Percentiles rank a stretch among this genome's conserved stretches.
Conservation (phyloP, 305 asterid species). For the Solanum hybrid region DNA sequence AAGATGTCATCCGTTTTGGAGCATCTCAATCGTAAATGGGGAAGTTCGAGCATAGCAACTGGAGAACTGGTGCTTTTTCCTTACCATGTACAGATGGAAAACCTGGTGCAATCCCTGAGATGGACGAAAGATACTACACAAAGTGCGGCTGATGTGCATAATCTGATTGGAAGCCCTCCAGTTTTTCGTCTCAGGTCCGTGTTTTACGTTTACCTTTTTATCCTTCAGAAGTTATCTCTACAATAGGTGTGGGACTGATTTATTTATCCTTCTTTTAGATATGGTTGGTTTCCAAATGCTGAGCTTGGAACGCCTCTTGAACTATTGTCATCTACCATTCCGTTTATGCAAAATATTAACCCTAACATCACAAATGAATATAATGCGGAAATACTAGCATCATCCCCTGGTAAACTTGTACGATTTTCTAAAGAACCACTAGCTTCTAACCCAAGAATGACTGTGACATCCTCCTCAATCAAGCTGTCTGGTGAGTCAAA, state of each 20-base stretch:
- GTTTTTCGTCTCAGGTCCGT: conserved; percentile 84
- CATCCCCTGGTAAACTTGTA: conserved; percentile 13
- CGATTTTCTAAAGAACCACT: conserved; percentile 16
- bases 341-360: conserved; percentile 21
- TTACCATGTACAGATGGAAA: conserved; percentile 54
- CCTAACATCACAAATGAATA: conserved; percentile 21
- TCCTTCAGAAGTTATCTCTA: neutral
- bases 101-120: conserved; percentile 53
- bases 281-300: conserved; percentile 81
- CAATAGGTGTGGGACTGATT: conserved; percentile 2
- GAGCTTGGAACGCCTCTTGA: conserved; percentile 44
- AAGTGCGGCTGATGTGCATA: conserved; percentile 78
- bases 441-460: conserved; percentile 21
- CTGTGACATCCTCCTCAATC: conserved; percentile 21
- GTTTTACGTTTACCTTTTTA: neutral
- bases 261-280: conserved; percentile 32
- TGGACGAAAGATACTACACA: conserved; percentile 82
- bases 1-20: conserved; percentile 84
- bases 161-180: conserved; percentile 64
- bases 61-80: conserved; percentile 78
- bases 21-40: conserved; percentile 94
- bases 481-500: conserved; percentile 17
- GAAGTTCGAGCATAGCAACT: conserved; percentile 38
- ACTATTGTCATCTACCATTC: conserved; percentile 23
- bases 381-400: conserved; percentile 14